Evolutionary conservation across 179 eudicot genomes (phyloP), one percentile per base, ranked within the genome.

Genomic region (Corrigiola litoralis): DNA sequence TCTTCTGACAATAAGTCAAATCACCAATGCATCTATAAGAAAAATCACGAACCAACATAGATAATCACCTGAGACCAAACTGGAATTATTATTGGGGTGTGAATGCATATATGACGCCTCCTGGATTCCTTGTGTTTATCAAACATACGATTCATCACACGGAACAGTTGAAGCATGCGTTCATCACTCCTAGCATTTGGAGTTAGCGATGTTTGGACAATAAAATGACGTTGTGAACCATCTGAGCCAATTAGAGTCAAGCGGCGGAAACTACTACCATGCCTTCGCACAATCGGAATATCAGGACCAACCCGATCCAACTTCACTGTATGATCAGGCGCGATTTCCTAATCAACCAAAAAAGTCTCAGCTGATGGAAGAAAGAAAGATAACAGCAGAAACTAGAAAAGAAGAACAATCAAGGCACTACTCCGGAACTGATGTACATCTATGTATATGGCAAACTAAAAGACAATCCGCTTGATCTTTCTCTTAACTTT

Each of bases 151-250:
- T 95, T 95, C 96, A 91, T 84, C 52, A 91, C 90, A 47, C 99
- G 97, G 81, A 95, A 95, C 75, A 95, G 86, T 67, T 95, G 99
- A 71, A 95, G 84, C 78, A 95, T 91, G 52, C 97, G 89, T 69
- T 95, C 99, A 77, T 95, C 99, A 80, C 97, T 95, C 69, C 99
- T 88, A 31, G 97, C 99, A 79, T 92, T 95, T 25, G 99, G 97
- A 31, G 97, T 91, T 72, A 95, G 67, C 29, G 97, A 95, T 40
- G 99, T 88, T 77, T 95, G 96, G 49, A 95, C 99, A 55, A 95
- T 91, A 76, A 95, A 91, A 87, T 95, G 99, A 44, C 90, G 92
- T 61, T 91, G 97, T 44, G 99, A 91, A 20, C 99, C 99, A 69
- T 95, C 97, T 32, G 99, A 95, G 24, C 99, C 99, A 13, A 95